Evolutionary conservation across 371 early-diverging fungal genomes (phyloP).

Genomic region (Rhizomucor pusillus): DNA sequence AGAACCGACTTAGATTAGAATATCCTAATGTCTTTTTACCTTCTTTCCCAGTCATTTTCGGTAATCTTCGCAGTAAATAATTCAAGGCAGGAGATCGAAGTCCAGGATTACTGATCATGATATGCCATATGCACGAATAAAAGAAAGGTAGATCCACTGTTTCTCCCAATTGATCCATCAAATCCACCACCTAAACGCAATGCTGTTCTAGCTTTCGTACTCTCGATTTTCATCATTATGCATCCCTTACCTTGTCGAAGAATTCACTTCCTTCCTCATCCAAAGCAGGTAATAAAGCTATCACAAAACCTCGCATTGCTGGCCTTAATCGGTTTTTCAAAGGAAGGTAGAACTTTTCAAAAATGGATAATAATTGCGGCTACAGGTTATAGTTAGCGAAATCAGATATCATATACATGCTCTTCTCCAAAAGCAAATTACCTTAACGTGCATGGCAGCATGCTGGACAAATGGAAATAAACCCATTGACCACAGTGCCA

Average conservation of each 20-base stretch:
- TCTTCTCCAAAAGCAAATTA: slow-evolving; percentile 21
- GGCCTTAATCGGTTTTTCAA: slow-evolving; percentile 68
- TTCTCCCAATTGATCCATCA: slow-evolving; percentile 69
- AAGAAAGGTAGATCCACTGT: slow-evolving; percentile 74
- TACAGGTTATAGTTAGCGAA: slow-evolving; percentile 24
- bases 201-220: not conserved
- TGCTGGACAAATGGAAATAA: slow-evolving; percentile 90
- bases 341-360: slow-evolving; percentile 74
- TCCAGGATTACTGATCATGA: slow-evolving; percentile 67
- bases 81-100: slow-evolving; percentile 74
- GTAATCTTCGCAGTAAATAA: slow-evolving; percentile 75
- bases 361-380: slow-evolving; percentile 78
- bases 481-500: slow-evolving; percentile 86
- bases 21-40: slow-evolving; percentile 32
- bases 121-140: slow-evolving; percentile 79
- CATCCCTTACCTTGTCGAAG: slow-evolving; percentile 58
- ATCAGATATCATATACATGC: too few species aligned
- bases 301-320: slow-evolving; percentile 77
- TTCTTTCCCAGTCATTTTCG: slow-evolving; percentile 62
- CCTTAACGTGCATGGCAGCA: slow-evolving; percentile 83
- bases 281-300: slow-evolving; percentile 81
- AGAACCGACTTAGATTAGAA: not conserved
- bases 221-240: not conserved
- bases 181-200: slow-evolving; percentile 50
- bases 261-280: slow-evolving; percentile 92